Conservation (phyloP, 2,329 filamentous ascomycete genomes). For the Pseudopyrenochaeta lycopersici region DNA sequence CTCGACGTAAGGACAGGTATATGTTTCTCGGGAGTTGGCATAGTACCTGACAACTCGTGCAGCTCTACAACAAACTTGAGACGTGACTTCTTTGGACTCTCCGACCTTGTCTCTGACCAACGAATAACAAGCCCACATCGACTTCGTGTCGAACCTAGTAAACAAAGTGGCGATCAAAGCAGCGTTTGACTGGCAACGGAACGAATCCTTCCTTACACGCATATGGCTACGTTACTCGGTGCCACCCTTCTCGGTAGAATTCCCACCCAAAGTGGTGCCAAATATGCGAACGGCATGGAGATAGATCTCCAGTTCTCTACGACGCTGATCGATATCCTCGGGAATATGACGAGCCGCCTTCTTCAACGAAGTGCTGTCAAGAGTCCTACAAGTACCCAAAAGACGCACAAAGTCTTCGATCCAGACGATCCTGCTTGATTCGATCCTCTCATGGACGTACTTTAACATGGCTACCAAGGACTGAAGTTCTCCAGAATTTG, state of each 20-base stretch:
- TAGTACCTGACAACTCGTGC: background rate
- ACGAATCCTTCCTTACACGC: background rate
- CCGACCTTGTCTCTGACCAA: background rate
- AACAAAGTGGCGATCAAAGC: background rate
- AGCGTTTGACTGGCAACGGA: background rate
- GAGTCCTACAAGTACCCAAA: background rate
- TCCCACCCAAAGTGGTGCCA: background rate
- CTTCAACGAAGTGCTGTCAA: background rate
- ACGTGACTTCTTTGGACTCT: background rate
- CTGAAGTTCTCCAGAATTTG: background rate
- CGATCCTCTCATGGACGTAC: background rate
- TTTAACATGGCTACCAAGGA: background rate
- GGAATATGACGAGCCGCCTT: background rate
- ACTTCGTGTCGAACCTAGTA: background rate
- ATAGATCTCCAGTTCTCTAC: background rate
- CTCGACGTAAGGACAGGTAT: background rate
- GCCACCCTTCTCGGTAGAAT: background rate
- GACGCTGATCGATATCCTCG: background rate
- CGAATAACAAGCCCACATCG: background rate
- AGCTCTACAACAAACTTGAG: background rate
- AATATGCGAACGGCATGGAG: background rate
- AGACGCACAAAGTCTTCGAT: background rate
- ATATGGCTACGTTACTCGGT: background rate
- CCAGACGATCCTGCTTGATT: background rate
- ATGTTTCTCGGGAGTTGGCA: background rate